A percentile compares a stretch with the other conserved stretches of the same genome.
phyloP scores from a whole-genome alignment of 768 basidiomycete species.

The Lactarius sp. region DNA sequence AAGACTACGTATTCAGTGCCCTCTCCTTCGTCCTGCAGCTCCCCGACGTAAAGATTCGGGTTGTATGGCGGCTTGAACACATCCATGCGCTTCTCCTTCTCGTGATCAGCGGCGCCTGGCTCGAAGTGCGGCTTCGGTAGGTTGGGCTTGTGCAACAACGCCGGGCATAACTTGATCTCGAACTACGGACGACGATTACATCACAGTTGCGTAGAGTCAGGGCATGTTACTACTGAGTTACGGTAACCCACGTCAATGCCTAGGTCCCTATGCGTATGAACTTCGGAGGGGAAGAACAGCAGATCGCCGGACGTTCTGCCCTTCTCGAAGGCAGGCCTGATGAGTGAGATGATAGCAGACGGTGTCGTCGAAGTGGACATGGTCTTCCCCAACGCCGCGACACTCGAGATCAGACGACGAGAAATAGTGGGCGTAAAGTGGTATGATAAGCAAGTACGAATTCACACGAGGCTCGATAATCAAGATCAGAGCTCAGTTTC shows the following conservation, averaged over 20 bases:
- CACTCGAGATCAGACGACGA: conserved; percentile 2
- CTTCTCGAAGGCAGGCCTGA: conserved; percentile 52
- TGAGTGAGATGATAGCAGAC: conserved; percentile 43
- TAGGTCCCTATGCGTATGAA: conserved; percentile 53
- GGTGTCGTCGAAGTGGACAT: conserved; percentile 13
- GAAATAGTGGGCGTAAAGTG: conserved; percentile 1
- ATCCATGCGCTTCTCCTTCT: conserved; percentile 40
- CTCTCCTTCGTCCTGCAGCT: conserved; percentile 57
- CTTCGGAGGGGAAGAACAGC: conserved; percentile 72
- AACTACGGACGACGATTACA: conserved; percentile 46
- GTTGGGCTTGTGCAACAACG: conserved; percentile 71
- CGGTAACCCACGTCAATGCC: conserved; percentile 55
- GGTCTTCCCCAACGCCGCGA: conserved; percentile 2
- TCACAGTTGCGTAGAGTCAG: neutral
- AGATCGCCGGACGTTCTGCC: conserved; percentile 63
- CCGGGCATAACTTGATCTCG: conserved; percentile 80
- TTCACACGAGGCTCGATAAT: neutral
- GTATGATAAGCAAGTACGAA: neutral
- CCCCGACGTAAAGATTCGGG: conserved; percentile 68
- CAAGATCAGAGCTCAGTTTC: neutral
- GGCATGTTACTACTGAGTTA: too few species aligned
- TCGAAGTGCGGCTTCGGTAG: conserved; percentile 43
- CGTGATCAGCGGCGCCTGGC: conserved; percentile 27
- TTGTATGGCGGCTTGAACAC: conserved; percentile 89
- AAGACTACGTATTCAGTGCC: conserved; percentile 60